Percentiles rank a stretch among this genome's conserved stretches.
These are phyloP conservation scores for Zygosaccharomyces sapae DNA, from an alignment of 1,139 yeast species.

Conservation along the genomic window DNA sequence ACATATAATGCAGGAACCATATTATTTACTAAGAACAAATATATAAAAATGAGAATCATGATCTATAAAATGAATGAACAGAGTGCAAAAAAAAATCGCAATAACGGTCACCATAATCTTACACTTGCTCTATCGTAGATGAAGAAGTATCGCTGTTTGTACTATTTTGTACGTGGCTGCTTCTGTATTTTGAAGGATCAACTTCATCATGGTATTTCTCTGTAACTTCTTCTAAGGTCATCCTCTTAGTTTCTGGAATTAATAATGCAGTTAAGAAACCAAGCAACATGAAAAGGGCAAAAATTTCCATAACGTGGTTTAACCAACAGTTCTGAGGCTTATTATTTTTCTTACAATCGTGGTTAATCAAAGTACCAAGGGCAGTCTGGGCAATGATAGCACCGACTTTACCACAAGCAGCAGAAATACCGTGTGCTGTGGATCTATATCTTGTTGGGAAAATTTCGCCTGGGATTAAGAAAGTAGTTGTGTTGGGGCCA, in stretches of 20 bases:
- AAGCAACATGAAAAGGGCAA: slow-evolving; percentile 81
- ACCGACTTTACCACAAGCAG: slow-evolving; percentile 94
- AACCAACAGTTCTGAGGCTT: slow-evolving; percentile 62
- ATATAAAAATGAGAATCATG: too few relatives aligned
- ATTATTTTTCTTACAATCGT: slow-evolving; percentile 59
- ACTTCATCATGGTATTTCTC: slow-evolving; percentile 78
- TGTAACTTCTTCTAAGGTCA: slow-evolving; percentile 74
- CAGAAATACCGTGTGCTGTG: slow-evolving; percentile 96
- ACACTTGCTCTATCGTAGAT: slow-evolving; percentile 19
- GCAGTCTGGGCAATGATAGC: slow-evolving; percentile 94
- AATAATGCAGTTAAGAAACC: slow-evolving; percentile 64
- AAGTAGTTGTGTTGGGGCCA: slow-evolving; percentile 95
- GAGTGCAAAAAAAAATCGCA: too few relatives aligned
- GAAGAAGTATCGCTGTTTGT: slow-evolving; percentile 16
- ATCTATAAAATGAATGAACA: too few relatives aligned
- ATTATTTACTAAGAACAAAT: too few relatives aligned
- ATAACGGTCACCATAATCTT: too few relatives aligned
- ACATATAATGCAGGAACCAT: too few relatives aligned
- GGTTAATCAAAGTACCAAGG: slow-evolving; percentile 77
- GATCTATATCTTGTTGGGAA: slow-evolving; percentile 98
- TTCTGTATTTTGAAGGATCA: slow-evolving; percentile 35
- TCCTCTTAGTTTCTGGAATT: slow-evolving; percentile 87
- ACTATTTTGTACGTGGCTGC: slow-evolving; percentile 12
- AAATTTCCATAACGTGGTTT: slow-evolving; percentile 88
- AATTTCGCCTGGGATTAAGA: slow-evolving; percentile 92